Percentiles rank a stretch among this genome's conserved stretches.
Conservation (phyloP, 305 asterid species). For the Striga hermonthica region DNA sequence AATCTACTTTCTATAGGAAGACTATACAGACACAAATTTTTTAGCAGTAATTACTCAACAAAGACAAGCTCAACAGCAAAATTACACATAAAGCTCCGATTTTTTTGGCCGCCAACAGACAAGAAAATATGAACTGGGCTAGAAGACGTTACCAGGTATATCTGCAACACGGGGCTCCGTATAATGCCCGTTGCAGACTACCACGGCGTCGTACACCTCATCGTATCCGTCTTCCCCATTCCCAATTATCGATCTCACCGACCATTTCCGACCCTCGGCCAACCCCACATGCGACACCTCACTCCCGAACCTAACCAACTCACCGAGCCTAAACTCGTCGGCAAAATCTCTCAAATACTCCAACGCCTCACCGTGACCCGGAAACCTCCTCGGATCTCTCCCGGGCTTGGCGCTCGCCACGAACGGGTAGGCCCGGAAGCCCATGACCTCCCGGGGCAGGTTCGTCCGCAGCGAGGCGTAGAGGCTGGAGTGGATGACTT, state of each 20-base stretch:
- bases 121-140: background rate
- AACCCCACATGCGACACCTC: slow-evolving; percentile 61
- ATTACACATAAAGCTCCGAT: background rate
- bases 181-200: slow-evolving; percentile 80
- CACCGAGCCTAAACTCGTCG: slow-evolving; percentile 51
- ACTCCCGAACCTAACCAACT: slow-evolving; percentile 65
- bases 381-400: slow-evolving; percentile 76
- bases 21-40: background rate
- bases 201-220: slow-evolving; percentile 84
- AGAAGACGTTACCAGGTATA: slow-evolving; percentile 52
- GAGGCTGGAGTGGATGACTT: slow-evolving; percentile 64
- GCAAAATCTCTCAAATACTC: slow-evolving; percentile 70
- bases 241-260: slow-evolving; percentile 45
- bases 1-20: background rate
- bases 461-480: slow-evolving; percentile 87
- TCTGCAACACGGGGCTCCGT: slow-evolving; percentile 79
- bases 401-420: slow-evolving; percentile 39
- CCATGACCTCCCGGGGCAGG: slow-evolving; percentile 84
- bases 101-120: background rate
- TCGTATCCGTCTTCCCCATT: slow-evolving; percentile 34
- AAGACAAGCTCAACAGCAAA: too few relatives aligned
- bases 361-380: slow-evolving; percentile 71
- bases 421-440: slow-evolving; percentile 75
- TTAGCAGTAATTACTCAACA: background rate
- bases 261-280: slow-evolving; percentile 60